Evolutionary conservation across 2,329 filamentous ascomycete genomes (phyloP).

Genomic region (Pseudocercospora ulei): DNA sequence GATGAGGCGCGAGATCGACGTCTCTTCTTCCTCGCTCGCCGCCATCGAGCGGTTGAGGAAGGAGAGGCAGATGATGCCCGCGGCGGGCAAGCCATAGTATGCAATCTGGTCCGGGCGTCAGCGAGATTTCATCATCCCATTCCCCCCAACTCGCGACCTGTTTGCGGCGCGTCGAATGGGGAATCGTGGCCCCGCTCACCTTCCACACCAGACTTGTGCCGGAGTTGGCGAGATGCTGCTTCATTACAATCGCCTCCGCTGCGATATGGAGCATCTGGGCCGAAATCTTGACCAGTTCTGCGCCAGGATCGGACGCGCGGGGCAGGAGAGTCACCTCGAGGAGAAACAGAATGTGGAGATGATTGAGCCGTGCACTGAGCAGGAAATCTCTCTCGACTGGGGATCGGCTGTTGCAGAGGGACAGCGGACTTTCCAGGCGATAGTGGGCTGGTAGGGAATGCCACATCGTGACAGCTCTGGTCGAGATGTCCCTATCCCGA

Average conservation of each 20-base stretch:
- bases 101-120: slow-evolving; percentile 24
- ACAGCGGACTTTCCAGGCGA: slow-evolving; percentile 12
- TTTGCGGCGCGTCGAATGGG: neutral
- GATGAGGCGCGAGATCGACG: slow-evolving; percentile 22
- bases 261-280: slow-evolving; percentile 30
- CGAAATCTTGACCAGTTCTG: slow-evolving; percentile 25
- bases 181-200: slow-evolving; percentile 22
- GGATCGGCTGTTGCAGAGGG: slow-evolving; percentile 11
- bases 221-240: slow-evolving; percentile 32
- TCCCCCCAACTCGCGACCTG: too few relatives aligned
- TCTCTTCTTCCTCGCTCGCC: slow-evolving; percentile 3
- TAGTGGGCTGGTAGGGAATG: slow-evolving; percentile 27
- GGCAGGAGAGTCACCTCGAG: slow-evolving; percentile 25
- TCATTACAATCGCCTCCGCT: slow-evolving; percentile 29
- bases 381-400: slow-evolving; percentile 31
- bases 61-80: slow-evolving; percentile 31
- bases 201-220: slow-evolving; percentile 33
- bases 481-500: slow-evolving; percentile 7
- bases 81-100: slow-evolving; percentile 34
- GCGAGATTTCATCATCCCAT: too few relatives aligned
- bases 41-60: slow-evolving; percentile 22
- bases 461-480: slow-evolving; percentile 24
- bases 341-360: slow-evolving; percentile 33
- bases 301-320: slow-evolving; percentile 24
- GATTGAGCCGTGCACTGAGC: slow-evolving; percentile 30